Percentiles rank a stretch among this genome's conserved stretches.
Evolutionary conservation across 2,329 filamentous ascomycete species (phyloP).

Genomic region (Didymella segeticola): DNA sequence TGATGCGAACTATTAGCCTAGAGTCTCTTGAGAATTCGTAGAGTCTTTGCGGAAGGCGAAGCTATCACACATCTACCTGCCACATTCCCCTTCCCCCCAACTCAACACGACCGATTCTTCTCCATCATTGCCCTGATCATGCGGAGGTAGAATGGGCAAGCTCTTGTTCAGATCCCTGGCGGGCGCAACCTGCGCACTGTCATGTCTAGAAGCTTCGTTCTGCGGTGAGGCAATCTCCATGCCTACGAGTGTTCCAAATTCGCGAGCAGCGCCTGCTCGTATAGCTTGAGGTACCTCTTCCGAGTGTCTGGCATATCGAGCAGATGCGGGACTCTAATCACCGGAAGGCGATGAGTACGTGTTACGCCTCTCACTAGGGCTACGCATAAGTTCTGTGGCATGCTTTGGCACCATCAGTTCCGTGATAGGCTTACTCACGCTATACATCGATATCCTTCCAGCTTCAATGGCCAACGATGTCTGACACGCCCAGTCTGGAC

Average conservation of each 20-base stretch:
- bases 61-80: too few relatives aligned
- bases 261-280: background rate
- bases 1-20: too few relatives aligned
- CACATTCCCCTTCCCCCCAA: too few relatives aligned
- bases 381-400: background rate
- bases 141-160: background rate
- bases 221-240: background rate
- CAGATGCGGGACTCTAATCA: background rate
- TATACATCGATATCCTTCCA: constrained; percentile 1
- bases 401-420: background rate
- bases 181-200: background rate
- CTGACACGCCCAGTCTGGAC: constrained; percentile 9
- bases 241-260: background rate
- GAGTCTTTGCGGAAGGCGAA: too few relatives aligned
- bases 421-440: background rate
- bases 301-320: background rate
- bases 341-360: background rate
- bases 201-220: background rate
- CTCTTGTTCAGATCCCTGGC: constrained; percentile 1
- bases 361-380: background rate
- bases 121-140: background rate
- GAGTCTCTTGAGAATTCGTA: too few relatives aligned
- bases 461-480: constrained; percentile 5
- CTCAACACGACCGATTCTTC: too few relatives aligned
- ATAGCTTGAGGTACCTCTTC: background rate